phyloP scores from a whole-genome alignment of 129 eudicot genomes.

The Glebionis coronaria region DNA sequence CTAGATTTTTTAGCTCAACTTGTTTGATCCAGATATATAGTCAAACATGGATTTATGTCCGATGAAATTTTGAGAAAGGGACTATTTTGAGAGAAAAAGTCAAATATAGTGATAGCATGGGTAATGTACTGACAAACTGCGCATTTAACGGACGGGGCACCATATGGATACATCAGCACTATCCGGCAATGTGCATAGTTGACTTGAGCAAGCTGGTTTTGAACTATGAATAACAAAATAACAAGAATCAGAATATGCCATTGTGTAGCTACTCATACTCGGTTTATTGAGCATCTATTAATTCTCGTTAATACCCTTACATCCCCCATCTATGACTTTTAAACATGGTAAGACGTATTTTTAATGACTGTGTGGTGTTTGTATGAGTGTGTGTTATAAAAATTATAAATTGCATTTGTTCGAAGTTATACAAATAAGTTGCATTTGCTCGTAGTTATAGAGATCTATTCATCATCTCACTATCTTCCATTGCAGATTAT shows the following conservation, averaged over 20 bases:
- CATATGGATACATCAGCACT: constrained; percentile 73
- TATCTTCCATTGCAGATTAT: background rate
- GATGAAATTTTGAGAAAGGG: too few species aligned
- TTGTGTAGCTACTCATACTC: background rate
- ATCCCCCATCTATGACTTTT: background rate
- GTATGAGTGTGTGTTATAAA: background rate
- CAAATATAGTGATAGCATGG: too few species aligned
- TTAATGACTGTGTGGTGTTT: background rate
- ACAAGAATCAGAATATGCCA: constrained; percentile 17
- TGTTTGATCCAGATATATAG: too few species aligned
- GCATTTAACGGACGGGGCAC: constrained; percentile 78
- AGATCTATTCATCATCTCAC: constrained; percentile 6
- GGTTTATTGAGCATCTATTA: background rate
- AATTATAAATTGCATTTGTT: constrained; percentile 9
- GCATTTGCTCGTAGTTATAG: background rate
- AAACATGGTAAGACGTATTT: background rate
- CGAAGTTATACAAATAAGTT: background rate
- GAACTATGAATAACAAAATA: constrained; percentile 25
- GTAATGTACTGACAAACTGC: constrained; percentile 64
- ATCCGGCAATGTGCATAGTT: constrained; percentile 72
- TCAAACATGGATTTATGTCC: background rate
- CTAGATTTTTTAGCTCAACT: too few species aligned
- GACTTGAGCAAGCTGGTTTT: constrained; percentile 69
- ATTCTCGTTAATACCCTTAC: background rate
- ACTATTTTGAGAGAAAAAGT: too few species aligned